phyloP scores from a whole-genome alignment of 106 monocot species.

The Allium fistulosum region DNA sequence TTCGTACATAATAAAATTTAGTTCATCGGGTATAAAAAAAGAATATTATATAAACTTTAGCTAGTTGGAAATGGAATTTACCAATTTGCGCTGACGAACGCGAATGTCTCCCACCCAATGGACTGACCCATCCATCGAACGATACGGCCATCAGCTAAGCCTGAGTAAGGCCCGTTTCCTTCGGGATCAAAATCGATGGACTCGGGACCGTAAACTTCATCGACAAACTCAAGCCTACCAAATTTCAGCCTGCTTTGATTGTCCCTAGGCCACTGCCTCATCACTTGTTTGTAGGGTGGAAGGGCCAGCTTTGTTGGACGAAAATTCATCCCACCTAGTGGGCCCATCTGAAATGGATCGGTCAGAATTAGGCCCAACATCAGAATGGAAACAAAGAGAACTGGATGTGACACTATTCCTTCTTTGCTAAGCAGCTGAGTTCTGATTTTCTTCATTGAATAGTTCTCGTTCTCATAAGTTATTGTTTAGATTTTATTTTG shows the following conservation, averaged over 20 bases:
- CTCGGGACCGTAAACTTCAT: constrained; percentile 80
- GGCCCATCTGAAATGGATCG: constrained; percentile 57
- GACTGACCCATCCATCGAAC: constrained; percentile 71
- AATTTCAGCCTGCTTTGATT: constrained; percentile 41
- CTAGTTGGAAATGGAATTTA: constrained; percentile 5
- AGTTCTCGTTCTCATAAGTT: not conserved
- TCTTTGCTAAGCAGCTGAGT: constrained; percentile 10
- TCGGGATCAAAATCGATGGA: constrained; percentile 73
- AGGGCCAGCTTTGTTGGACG: constrained; percentile 38
- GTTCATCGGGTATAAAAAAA: too few species aligned
- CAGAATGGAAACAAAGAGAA: constrained; percentile 34
- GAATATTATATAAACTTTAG: too few species aligned
- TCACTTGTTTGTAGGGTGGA: constrained; percentile 60
- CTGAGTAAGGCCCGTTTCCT: constrained; percentile 74
- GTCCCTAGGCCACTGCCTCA: constrained; percentile 65
- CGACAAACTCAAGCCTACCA: constrained; percentile 59
- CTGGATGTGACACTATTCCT: constrained; percentile 15
- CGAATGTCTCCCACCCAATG: constrained; percentile 81
- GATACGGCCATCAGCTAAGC: constrained; percentile 81
- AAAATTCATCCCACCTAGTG: constrained; percentile 36
- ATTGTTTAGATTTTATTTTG: too few species aligned
- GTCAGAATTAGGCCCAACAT: constrained; percentile 28
- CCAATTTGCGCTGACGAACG: constrained; percentile 57
- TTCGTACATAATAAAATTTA: not conserved
- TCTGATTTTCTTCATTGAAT: constrained; percentile 1